A percentile compares a stretch with the other conserved stretches of the same genome.
phyloP scores from a whole-genome alignment of 2,329 filamentous ascomycete species.

The Metarhizium humberi region DNA sequence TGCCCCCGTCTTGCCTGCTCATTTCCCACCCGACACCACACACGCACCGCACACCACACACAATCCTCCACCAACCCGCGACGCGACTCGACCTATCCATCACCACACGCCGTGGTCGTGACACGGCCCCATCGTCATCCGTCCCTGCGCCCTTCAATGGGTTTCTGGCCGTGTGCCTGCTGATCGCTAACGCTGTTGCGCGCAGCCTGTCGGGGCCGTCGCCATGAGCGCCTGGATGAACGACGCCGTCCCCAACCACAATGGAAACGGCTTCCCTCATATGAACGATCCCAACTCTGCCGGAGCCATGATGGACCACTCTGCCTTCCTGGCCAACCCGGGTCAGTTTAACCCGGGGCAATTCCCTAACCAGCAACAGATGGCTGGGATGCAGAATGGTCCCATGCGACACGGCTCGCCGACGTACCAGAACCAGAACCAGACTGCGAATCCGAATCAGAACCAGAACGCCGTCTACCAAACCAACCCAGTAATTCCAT shows the following conservation, averaged over 20 bases:
- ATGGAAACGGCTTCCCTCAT: slow-evolving; percentile 59
- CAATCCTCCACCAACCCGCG: slow-evolving; percentile 31
- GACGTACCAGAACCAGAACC: slow-evolving; percentile 51
- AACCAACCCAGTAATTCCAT: slow-evolving; percentile 78
- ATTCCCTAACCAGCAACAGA: slow-evolving; percentile 45
- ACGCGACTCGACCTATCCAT: slow-evolving; percentile 30
- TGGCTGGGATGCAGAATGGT: slow-evolving; percentile 67
- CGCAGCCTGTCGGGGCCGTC: slow-evolving; percentile 35
- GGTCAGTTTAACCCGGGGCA: slow-evolving; percentile 52
- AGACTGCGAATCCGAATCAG: slow-evolving; percentile 4
- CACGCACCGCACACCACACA: slow-evolving; percentile 13
- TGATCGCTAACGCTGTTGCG: slow-evolving; percentile 36
- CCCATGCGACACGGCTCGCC: slow-evolving; percentile 75
- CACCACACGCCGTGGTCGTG: slow-evolving; percentile 31
- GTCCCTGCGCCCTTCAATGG: slow-evolving; percentile 29
- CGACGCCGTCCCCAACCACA: slow-evolving; percentile 59
- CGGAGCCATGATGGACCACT: slow-evolving; percentile 55
- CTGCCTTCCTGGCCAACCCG: slow-evolving; percentile 51
- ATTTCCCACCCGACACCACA: slow-evolving; percentile 22
- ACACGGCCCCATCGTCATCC: slow-evolving; percentile 37
- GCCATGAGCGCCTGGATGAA: slow-evolving; percentile 68
- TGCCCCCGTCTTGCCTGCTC: slow-evolving; percentile 8
- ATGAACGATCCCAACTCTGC: slow-evolving; percentile 51
- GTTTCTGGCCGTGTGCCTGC: slow-evolving; percentile 27
- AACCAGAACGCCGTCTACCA: slow-evolving; percentile 54